A percentile compares a stretch with the other conserved stretches of the same genome.
phyloP scores from a whole-genome alignment of 129 eudicot species.

The Flaveria ramosissima region DNA sequence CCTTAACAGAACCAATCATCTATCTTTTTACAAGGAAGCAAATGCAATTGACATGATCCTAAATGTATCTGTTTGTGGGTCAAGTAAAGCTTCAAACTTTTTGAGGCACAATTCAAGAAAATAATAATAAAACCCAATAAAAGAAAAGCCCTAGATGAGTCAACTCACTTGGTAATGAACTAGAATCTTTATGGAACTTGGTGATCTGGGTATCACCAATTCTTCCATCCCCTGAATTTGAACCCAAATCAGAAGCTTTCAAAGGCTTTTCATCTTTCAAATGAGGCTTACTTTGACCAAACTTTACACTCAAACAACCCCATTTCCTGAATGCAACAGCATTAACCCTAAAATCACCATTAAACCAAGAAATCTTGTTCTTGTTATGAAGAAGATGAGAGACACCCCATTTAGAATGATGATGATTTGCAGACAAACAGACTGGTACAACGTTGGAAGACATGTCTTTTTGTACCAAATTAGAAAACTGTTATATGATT shows the following conservation, averaged over 20 bases:
- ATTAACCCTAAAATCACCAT: background rate
- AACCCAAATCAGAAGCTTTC: constrained; percentile 40
- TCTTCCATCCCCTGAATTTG: constrained; percentile 26
- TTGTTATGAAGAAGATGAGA: constrained; percentile 31
- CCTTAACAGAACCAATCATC: background rate
- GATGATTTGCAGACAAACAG: constrained; percentile 36
- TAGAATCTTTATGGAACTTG: constrained; percentile 64
- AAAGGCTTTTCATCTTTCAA: constrained; percentile 52
- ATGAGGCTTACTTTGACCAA: constrained; percentile 47
- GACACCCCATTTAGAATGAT: constrained; percentile 42
- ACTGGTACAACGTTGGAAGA: constrained; percentile 55
- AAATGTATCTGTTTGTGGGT: background rate
- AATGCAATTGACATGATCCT: background rate
- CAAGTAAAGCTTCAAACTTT: background rate
- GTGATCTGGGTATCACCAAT: constrained; percentile 41
- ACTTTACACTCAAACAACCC: constrained; percentile 45
- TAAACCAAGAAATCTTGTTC: constrained; percentile 26
- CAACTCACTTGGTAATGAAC: constrained; percentile 70
- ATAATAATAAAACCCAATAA: background rate
- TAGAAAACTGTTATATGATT: background rate
- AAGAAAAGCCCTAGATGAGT: constrained; percentile 3
- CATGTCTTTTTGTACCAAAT: constrained; percentile 42
- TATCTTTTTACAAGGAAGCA: too few relatives aligned
- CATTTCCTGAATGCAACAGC: constrained; percentile 39
- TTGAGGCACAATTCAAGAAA: constrained; percentile 9